Base-by-base conservation (phyloP, 1,139 yeast species). In the Kodamaea ohmeri region DNA sequence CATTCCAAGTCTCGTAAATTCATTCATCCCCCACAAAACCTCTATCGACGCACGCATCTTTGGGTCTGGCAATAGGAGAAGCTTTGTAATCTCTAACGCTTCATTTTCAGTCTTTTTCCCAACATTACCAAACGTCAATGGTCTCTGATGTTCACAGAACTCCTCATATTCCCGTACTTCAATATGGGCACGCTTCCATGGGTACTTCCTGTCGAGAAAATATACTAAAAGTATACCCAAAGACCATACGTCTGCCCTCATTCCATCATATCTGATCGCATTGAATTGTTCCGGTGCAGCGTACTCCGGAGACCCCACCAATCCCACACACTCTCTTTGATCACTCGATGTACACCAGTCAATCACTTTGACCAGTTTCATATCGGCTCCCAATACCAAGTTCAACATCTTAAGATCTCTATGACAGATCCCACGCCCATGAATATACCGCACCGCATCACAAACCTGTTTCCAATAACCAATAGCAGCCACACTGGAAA, bases 241-340 rank as follows among this genome's bases (percentile, higher is more conserved):
- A 0, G 79, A 67, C 82, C 82, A 76, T 8, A 72, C 50, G 45
- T 76, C 81, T 5, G 64, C 61, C 24, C 53, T 53, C 34, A 50
- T 54, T 0, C 78, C 76, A 39, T 66, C 60, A 48, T 76, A 76
- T 11, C 48, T 50, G 8, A 75, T 46, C 11, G 38, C 39, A 12
- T 51, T 41, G 31, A 60, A 61, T 14, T 71, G 63, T 49, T 76
- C 82, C 0, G 82, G 81, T 0, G 80, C 76, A 21, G 64, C 60
- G 45, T 64, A 73, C 8, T 53, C 47, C 19, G 60, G 63, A 1
- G 79, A 69, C 0, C 82, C 82, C 3, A 72, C 78, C n/a, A 74
- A 46, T 0, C 82, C 82, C 15, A 58, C 48, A 0, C 71, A 61
- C 4, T 45, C 47, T 8, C 45, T 44, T 16, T 43, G 33, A 9